phyloP scores from a whole-genome alignment of 768 basidiomycete species.

The Tylopilus balloui region DNA sequence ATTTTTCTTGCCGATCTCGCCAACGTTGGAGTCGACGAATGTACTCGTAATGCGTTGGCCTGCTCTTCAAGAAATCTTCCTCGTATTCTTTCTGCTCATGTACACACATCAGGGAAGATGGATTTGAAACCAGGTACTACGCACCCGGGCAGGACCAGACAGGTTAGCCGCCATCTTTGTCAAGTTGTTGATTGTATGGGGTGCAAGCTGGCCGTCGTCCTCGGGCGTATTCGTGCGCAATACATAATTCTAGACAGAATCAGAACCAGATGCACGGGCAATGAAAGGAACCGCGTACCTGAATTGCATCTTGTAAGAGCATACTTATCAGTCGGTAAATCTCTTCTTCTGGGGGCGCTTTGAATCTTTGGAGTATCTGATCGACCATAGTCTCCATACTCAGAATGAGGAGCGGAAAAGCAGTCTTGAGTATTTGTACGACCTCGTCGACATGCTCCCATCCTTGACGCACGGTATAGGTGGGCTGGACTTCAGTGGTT shows the following conservation, averaged over 20 bases:
- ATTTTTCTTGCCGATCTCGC: conserved; percentile 85
- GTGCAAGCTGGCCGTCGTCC: conserved; percentile 62
- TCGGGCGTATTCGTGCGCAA: conserved; percentile 59
- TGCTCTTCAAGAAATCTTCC: conserved; percentile 79
- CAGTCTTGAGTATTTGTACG: conserved; percentile 88
- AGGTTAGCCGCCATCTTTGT: conserved; percentile 59
- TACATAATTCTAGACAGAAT: conserved; percentile 53
- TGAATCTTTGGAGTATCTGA: conserved; percentile 86
- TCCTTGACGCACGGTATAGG: conserved; percentile 53
- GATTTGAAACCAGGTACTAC: conserved; percentile 15
- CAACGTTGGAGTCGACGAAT: conserved; percentile 86
- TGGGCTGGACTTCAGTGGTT: conserved; percentile 20
- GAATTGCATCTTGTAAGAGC: conserved; percentile 81
- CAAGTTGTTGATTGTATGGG: conserved; percentile 52
- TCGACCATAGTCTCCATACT: conserved; percentile 98
- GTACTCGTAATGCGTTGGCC: conserved; percentile 81
- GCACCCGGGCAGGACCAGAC: conserved; percentile 52
- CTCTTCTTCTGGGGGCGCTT: conserved; percentile 86
- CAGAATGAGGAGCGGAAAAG: conserved; percentile 89
- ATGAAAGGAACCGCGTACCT: conserved; percentile 43
- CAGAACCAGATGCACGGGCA: neutral
- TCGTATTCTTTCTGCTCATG: conserved; percentile 74
- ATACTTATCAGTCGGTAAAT: conserved; percentile 88
- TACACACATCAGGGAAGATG: neutral
- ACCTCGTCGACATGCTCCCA: conserved; percentile 94